phyloP scores from a whole-genome alignment of 2,329 filamentous ascomycete species.

The Fusarium sp. region DNA sequence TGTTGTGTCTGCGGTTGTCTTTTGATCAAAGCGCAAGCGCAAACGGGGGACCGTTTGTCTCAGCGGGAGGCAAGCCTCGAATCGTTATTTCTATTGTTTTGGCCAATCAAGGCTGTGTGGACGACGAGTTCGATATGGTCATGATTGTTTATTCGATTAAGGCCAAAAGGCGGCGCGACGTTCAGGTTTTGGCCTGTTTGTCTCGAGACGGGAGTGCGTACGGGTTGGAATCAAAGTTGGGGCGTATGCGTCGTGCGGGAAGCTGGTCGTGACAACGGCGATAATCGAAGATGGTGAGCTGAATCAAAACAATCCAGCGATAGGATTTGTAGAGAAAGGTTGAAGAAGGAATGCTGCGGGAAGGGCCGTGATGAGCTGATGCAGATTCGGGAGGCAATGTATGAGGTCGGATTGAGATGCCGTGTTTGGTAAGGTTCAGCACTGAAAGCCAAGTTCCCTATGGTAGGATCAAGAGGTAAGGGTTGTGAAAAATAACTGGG shows the following conservation, averaged over 20 bases:
- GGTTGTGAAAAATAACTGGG: constrained; percentile 41
- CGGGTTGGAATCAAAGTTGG: constrained; percentile 5
- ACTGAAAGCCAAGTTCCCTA: constrained; percentile 17
- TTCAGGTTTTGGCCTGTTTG: constrained; percentile 35
- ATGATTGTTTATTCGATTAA: constrained; percentile 47
- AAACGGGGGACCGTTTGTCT: constrained; percentile 42
- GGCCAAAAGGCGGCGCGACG: constrained; percentile 42
- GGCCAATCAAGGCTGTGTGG: constrained; percentile 50
- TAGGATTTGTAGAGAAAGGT: constrained; percentile 28
- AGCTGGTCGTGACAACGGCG: not conserved
- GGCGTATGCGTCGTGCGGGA: constrained; percentile 10
- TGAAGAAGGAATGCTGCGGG: constrained; percentile 39
- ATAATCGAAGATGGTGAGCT: constrained; percentile 10
- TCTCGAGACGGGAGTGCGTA: constrained; percentile 10
- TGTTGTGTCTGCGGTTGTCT: constrained; percentile 41
- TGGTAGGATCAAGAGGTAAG: constrained; percentile 23
- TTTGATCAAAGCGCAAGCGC: constrained; percentile 39
- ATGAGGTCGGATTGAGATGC: constrained; percentile 39
- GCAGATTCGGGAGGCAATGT: constrained; percentile 40
- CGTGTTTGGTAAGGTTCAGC: constrained; percentile 36
- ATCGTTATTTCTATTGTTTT: constrained; percentile 39
- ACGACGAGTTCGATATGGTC: constrained; percentile 48
- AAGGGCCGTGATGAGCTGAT: constrained; percentile 48
- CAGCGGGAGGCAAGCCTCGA: constrained; percentile 36
- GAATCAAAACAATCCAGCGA: constrained; percentile 22